Base-by-base conservation (phyloP, 169 alveolate genomes). In the Babesia ovata region DNA sequence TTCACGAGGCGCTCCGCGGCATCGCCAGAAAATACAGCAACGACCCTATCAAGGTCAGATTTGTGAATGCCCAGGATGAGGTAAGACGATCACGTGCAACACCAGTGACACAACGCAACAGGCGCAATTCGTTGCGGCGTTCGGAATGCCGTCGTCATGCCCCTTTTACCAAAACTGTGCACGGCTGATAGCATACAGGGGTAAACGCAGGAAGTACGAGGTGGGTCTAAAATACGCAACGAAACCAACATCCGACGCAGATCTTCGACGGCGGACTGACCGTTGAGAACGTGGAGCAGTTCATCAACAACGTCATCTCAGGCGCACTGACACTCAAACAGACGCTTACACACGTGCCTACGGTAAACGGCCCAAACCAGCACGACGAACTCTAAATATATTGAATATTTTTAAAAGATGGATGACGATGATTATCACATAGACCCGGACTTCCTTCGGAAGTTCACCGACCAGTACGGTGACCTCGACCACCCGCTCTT, bases 31-130 rank as follows among this genome's bases (percentile, higher is more conserved):
- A 77, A 53, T 90, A 84, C 61, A 26, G 81, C 53, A 87, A 79
- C 61, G 94, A 90, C 36, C 91, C 94, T 4, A 63, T 90, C 39
- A 90, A 90, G 62, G 75, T 90, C 22, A 63, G 91, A 49, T 90
- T 70, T 49, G 65, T 88, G 12, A 76, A 77, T 46, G 79, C 90
- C 13, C 17, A 26, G 22, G 61, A 73, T 14, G 86, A 74, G 81
- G 90, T 74, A 36, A 24, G 70, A 19, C n/a, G 9, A 21, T 44
- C 13, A 10, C 14, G 2, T 7, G 50, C 50, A 17, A 45, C 2
- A 36, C 22, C 19, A 28, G 26, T 28, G 19, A 21, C 66, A 19
- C 33, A 8, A 14, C n/a, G 17, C 26, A 3, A 14, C 54, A 76
- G 78, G 50, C 54, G 36, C 39, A 46, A 36, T 75, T 74, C 36